phyloP scores from a whole-genome alignment of 176 grass and related monocot species.

The Alloteropsis semialata region DNA sequence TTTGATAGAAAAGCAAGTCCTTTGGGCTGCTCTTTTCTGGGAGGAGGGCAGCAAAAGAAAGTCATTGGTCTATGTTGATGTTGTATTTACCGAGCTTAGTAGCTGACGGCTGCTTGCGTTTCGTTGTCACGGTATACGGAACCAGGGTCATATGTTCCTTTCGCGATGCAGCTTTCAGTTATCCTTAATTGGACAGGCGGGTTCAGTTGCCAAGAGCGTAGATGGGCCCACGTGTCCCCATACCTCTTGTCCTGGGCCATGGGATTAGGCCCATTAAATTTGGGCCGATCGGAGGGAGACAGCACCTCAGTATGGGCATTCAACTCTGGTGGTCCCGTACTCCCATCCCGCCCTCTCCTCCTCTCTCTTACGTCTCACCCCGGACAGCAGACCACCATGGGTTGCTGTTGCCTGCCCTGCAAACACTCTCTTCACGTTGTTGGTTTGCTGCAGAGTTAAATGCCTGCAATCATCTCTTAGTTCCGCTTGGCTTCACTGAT shows the following conservation, averaged over 20 bases:
- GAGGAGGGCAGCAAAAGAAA: neutral
- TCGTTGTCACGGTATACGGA: constrained; percentile 9
- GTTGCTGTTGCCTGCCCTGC: constrained; percentile 19
- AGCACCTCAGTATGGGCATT: constrained; percentile 32
- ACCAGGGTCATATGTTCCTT: constrained; percentile 27
- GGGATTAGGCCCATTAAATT: constrained; percentile 15
- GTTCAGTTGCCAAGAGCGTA: constrained; percentile 18
- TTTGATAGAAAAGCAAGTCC: neutral
- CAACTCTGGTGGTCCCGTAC: constrained; percentile 14
- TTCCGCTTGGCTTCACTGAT: constrained; percentile 15
- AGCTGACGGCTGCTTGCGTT: neutral
- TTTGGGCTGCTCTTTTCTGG: constrained; percentile 2
- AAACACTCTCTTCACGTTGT: constrained; percentile 28
- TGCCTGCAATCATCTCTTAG: neutral
- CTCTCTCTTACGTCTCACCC: neutral
- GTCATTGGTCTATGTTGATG: neutral
- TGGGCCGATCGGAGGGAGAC: constrained; percentile 32
- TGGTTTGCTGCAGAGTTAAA: constrained; percentile 30
- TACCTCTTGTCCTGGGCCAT: constrained; percentile 32
- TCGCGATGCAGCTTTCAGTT: constrained; percentile 25
- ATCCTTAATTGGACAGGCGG: constrained; percentile 12
- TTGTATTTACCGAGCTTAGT: neutral
- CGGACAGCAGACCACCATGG: constrained; percentile 14
- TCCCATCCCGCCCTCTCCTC: neutral
- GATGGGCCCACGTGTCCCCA: constrained; percentile 26